Evolutionary conservation across 768 basidiomycete species (phyloP).

Genomic region (Mycena alexandri): DNA sequence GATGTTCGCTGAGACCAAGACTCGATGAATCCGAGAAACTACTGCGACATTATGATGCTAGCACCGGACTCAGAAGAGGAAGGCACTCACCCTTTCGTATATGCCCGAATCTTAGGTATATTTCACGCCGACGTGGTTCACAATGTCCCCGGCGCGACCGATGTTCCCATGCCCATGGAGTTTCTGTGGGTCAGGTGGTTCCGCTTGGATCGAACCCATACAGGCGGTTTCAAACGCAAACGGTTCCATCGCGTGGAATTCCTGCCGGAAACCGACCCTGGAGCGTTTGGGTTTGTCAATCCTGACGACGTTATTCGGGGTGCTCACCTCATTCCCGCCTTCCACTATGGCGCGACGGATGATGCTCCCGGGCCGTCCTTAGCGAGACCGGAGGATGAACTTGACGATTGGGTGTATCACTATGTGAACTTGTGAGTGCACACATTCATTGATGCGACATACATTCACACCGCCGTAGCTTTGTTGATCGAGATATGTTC

Average conservation of each 20-base stretch:
- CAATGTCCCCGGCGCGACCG: background rate
- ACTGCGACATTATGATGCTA: too few relatives aligned
- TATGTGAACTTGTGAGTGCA: slow-evolving; percentile 17
- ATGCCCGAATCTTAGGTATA: background rate
- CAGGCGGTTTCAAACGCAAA: background rate
- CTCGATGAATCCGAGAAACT: too few relatives aligned
- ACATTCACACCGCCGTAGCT: background rate
- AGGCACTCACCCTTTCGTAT: slow-evolving; percentile 1
- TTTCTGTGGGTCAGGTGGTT: slow-evolving; percentile 21
- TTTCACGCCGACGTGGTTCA: slow-evolving; percentile 9
- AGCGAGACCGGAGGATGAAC: background rate
- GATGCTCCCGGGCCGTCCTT: background rate
- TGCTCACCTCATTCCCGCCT: slow-evolving; percentile 12
- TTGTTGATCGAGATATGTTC: background rate
- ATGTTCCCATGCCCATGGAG: background rate
- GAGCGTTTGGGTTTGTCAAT: slow-evolving; percentile 9
- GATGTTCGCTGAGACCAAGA: too few relatives aligned
- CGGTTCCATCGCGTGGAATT: background rate
- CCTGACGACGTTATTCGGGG: slow-evolving; percentile 18
- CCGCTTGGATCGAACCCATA: background rate
- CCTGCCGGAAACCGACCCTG: background rate
- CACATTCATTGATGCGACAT: background rate
- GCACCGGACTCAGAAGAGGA: too few relatives aligned
- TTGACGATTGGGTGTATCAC: slow-evolving; percentile 5
- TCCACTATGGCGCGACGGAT: slow-evolving; percentile 3